A percentile compares a stretch with the other conserved stretches of the same genome.
Conservation (phyloP, 2,329 filamentous ascomycete species). For the Canariomyces notabilis region DNA sequence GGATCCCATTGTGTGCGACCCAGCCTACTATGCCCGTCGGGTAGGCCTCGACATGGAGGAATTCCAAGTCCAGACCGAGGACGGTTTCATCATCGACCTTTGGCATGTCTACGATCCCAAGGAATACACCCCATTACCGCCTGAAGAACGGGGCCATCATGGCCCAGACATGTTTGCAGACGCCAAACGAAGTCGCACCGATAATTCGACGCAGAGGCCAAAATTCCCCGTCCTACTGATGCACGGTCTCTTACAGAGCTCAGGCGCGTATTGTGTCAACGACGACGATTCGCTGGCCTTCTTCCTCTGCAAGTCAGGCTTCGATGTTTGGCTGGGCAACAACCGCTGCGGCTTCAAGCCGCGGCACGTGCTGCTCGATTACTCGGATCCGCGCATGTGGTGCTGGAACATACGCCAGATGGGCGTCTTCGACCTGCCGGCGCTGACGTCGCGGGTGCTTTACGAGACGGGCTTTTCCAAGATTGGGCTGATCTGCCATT, state of each 20-base stretch:
- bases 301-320: slow-evolving; percentile 85
- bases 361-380: slow-evolving; percentile 64
- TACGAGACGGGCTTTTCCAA: slow-evolving; percentile 78
- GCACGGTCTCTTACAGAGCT: slow-evolving; percentile 81
- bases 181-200: slow-evolving; percentile 22
- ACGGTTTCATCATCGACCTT: slow-evolving; percentile 83
- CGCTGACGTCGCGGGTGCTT: slow-evolving; percentile 73
- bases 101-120: slow-evolving; percentile 87
- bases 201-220: slow-evolving; percentile 34
- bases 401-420: slow-evolving; percentile 94
- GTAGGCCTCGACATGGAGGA: slow-evolving; percentile 83
- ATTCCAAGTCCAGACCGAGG: slow-evolving; percentile 84
- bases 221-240: slow-evolving; percentile 84
- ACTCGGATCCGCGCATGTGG: slow-evolving; percentile 87
- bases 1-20: slow-evolving; percentile 73
- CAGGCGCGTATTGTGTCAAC: slow-evolving; percentile 84
- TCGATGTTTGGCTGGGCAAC: slow-evolving; percentile 93
- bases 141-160: slow-evolving; percentile 46
- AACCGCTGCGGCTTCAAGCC: slow-evolving; percentile 85
- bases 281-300: slow-evolving; percentile 88
- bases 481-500: slow-evolving; percentile 78
- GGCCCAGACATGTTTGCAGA: slow-evolving; percentile 60
- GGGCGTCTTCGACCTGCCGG: slow-evolving; percentile 82
- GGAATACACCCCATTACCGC: slow-evolving; percentile 54
- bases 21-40: slow-evolving; percentile 78